Evolutionary conservation across 805 yeast species (phyloP).

Genomic region (Candida alai): DNA sequence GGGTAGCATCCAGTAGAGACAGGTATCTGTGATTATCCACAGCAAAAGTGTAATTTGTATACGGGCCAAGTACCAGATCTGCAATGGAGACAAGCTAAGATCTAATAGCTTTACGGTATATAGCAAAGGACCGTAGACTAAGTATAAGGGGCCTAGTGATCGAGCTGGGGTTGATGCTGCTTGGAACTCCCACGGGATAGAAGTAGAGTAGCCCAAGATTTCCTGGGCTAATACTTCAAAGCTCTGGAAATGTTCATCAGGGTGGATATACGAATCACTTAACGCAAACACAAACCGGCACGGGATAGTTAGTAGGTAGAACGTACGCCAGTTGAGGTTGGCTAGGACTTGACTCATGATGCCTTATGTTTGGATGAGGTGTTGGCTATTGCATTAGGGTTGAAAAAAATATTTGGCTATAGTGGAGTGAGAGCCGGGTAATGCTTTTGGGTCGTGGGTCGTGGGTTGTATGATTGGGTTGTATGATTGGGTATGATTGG

Average conservation of each 20-base stretch:
- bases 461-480: no score
- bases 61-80: slow-evolving; percentile 52
- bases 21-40: slow-evolving; percentile 37
- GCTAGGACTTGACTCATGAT: no score
- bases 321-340: slow-evolving; percentile 42
- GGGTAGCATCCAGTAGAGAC: slow-evolving; percentile 45
- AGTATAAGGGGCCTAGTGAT: slow-evolving; percentile 63
- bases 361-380: no score
- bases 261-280: slow-evolving; percentile 85
- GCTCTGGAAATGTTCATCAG: slow-evolving; percentile 96
- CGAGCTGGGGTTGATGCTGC: slow-evolving; percentile 52
- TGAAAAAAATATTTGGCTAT: no score
- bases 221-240: slow-evolving; percentile 62
- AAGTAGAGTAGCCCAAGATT: slow-evolving; percentile 41
- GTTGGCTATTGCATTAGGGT: no score
- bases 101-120: slow-evolving; percentile 27
- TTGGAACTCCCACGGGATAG: slow-evolving; percentile 82
- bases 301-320: slow-evolving; percentile 42
- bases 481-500: no score
- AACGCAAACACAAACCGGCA: slow-evolving; percentile 55
- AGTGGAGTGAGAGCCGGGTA: no score
- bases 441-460: no score
- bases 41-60: slow-evolving; percentile 41
- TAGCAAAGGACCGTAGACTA: slow-evolving; percentile 67
- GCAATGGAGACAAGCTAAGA: slow-evolving; percentile 41